phyloP scores from a whole-genome alignment of 306 rosid genomes.

The Vigna mungo region DNA sequence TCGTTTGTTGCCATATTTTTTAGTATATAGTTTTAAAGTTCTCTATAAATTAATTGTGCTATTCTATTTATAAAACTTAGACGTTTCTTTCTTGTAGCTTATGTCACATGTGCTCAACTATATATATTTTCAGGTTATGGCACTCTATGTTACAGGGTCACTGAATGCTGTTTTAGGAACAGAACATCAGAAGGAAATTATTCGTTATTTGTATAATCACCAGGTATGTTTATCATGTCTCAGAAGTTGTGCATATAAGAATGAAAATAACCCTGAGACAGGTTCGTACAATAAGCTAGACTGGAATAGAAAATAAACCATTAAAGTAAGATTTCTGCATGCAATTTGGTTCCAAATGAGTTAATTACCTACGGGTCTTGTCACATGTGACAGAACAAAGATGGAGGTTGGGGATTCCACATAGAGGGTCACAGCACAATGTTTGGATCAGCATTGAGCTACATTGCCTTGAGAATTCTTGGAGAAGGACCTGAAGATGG shows the following conservation, averaged over 20 bases:
- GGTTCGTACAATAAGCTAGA: not conserved
- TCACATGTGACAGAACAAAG: slow-evolving; percentile 57
- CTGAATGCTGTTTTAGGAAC: slow-evolving; percentile 56
- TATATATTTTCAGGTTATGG: slow-evolving; percentile 56
- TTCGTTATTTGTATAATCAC: slow-evolving; percentile 77
- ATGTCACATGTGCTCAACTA: too few species aligned
- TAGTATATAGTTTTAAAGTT: not conserved
- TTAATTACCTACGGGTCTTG: not conserved
- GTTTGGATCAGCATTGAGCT: slow-evolving; percentile 74
- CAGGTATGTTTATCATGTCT: slow-evolving; percentile 51
- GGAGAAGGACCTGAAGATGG: slow-evolving; percentile 57
- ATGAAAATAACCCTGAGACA: not conserved
- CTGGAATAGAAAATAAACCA: not conserved
- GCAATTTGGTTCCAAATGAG: not conserved
- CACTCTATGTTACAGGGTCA: slow-evolving; percentile 62
- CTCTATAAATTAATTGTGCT: not conserved
- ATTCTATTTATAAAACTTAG: not conserved
- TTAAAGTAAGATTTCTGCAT: not conserved
- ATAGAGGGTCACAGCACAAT: slow-evolving; percentile 75
- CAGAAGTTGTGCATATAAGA: not conserved
- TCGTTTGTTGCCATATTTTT: not conserved
- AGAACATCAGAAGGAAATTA: slow-evolving; percentile 65
- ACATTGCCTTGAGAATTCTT: slow-evolving; percentile 68
- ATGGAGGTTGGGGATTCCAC: slow-evolving; percentile 85
- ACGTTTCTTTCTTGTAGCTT: not conserved